A percentile compares a stretch with the other conserved stretches of the same genome.
Evolutionary conservation across 1,139 yeast genomes (phyloP).

Genomic region (Petasospora rhodanensis): DNA sequence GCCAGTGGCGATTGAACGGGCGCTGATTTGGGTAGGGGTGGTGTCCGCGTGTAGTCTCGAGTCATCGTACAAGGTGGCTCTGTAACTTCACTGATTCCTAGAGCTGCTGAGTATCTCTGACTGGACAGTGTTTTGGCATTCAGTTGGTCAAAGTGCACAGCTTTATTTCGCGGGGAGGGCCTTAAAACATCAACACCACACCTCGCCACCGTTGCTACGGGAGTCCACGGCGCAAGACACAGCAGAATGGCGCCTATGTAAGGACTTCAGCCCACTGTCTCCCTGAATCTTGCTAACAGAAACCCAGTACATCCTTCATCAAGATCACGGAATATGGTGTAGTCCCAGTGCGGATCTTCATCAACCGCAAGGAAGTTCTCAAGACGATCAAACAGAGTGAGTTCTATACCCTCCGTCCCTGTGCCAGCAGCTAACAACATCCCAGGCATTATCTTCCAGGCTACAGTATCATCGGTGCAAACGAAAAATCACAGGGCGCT

Average conservation of each 20-base stretch:
- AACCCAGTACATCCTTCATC: constrained; percentile 15
- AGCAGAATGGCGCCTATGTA: constrained; percentile 19
- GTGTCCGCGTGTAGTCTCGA: constrained; percentile 5
- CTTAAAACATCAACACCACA: too few relatives aligned
- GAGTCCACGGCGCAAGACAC: too few relatives aligned
- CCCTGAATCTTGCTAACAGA: too few relatives aligned
- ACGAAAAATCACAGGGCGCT: constrained; percentile 17
- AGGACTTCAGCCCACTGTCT: constrained; percentile 4
- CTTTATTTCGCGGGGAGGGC: too few relatives aligned
- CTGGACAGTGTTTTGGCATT: too few relatives aligned
- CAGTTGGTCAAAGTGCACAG: too few relatives aligned
- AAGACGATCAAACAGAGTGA: constrained; percentile 9
- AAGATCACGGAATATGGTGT: constrained; percentile 9
- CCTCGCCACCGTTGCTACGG: too few relatives aligned
- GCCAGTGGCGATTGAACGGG: constrained; percentile 16
- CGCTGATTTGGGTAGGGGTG: constrained; percentile 11
- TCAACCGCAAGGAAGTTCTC: constrained; percentile 16
- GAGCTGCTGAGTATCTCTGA: too few relatives aligned
- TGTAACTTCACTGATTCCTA: too few relatives aligned
- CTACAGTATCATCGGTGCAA: constrained; percentile 18
- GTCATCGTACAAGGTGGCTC: too few relatives aligned
- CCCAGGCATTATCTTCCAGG: constrained; percentile 13
- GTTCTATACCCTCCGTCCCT: neutral
- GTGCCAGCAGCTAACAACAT: neutral
- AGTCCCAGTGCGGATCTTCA: constrained; percentile 17